Percentiles rank a stretch among this genome's conserved stretches.
Conservation (phyloP, 176 grass and related monocot species). For the Lolium multiflorum region DNA sequence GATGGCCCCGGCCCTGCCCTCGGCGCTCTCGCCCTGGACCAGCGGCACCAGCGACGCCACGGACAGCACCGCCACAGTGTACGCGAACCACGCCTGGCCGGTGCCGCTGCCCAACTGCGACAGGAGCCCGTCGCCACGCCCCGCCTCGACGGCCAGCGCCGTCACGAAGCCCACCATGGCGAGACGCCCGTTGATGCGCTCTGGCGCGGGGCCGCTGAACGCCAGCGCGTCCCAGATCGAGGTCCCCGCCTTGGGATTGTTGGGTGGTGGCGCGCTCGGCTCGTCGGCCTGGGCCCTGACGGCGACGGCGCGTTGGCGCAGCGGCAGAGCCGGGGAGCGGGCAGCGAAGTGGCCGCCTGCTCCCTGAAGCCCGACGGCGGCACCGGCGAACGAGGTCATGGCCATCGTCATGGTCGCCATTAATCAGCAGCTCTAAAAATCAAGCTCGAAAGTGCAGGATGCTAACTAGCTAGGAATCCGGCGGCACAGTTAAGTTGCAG, state of each 20-base stretch:
- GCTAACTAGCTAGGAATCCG: background rate
- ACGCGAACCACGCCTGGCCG: constrained; percentile 54
- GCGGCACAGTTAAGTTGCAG: background rate
- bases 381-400: background rate
- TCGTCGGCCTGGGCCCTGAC: background rate
- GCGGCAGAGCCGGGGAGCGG: background rate
- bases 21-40: constrained; percentile 53
- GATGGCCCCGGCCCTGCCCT: constrained; percentile 33
- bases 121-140: constrained; percentile 43
- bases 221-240: constrained; percentile 55
- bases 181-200: constrained; percentile 71
- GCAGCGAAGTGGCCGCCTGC: background rate
- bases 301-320: background rate
- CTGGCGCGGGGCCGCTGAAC: constrained; percentile 63
- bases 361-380: background rate
- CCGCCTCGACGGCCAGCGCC: constrained; percentile 56
- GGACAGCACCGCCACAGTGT: constrained; percentile 49
- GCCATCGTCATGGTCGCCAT: background rate
- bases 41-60: constrained; percentile 68
- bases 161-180: constrained; percentile 75
- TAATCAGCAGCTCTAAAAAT: background rate
- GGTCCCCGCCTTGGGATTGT: constrained; percentile 6
- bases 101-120: constrained; percentile 45
- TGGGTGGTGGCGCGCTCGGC: background rate
- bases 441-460: background rate